Evolutionary conservation across 805 yeast species (phyloP).

Genomic region (Wickerhamiella shivajii): DNA sequence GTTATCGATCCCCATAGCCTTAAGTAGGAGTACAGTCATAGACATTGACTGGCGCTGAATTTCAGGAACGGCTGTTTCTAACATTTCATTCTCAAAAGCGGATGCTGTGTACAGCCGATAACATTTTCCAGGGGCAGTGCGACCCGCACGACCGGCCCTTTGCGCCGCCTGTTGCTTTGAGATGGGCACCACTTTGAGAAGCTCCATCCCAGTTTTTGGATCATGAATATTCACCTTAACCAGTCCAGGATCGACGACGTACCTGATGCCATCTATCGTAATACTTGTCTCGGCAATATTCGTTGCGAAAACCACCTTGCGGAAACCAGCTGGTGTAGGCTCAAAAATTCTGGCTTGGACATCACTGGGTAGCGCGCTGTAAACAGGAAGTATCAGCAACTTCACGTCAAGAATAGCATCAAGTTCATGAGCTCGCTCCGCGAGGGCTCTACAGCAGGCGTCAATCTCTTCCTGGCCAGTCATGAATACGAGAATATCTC

Average conservation of each 20-base stretch:
- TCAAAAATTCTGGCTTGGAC: slow-evolving; percentile 71
- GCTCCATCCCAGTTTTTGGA: slow-evolving; percentile 78
- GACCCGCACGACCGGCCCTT: slow-evolving; percentile 95
- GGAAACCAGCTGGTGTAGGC: slow-evolving; percentile 60
- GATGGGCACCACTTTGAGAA: slow-evolving; percentile 71
- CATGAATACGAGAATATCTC: slow-evolving; percentile 74
- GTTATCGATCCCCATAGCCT: slow-evolving; percentile 77
- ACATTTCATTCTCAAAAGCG: slow-evolving; percentile 65
- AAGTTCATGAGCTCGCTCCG: slow-evolving; percentile 48
- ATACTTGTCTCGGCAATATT: slow-evolving; percentile 95
- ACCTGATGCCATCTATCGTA: slow-evolving; percentile 91
- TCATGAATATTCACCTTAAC: slow-evolving; percentile 85
- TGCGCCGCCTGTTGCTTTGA: slow-evolving; percentile 94
- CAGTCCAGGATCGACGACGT: slow-evolving; percentile 89
- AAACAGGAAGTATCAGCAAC: slow-evolving; percentile 69
- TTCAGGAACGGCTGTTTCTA: slow-evolving; percentile 75
- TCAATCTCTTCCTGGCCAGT: slow-evolving; percentile 98
- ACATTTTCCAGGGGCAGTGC: slow-evolving; percentile 95
- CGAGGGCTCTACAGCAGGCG: slow-evolving; percentile 57
- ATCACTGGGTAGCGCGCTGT: slow-evolving; percentile 81
- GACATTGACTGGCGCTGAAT: slow-evolving; percentile 74
- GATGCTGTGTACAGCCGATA: slow-evolving; percentile 76
- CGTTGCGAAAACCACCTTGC: slow-evolving; percentile 89
- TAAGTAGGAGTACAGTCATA: slow-evolving; percentile 55
- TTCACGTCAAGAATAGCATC: slow-evolving; percentile 41